Conservation (phyloP, 768 basidiomycete species). For the Podaxis sp. region DNA sequence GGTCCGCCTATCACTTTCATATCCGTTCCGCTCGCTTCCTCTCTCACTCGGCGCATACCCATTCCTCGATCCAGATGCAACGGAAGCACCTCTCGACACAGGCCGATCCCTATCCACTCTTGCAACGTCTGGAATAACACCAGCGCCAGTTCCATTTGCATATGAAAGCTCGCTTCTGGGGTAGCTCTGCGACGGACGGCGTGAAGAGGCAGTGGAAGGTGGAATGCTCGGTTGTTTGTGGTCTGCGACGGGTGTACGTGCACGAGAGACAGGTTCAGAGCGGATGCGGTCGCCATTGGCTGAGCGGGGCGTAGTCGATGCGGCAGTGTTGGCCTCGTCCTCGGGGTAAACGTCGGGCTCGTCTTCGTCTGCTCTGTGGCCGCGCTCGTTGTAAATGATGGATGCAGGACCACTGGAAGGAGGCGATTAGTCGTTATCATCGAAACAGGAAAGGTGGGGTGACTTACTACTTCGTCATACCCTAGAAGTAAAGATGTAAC, state of each 20-base stretch:
- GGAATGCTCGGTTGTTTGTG: not conserved
- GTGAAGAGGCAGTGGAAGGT: conserved; percentile 24
- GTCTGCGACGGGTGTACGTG: conserved; percentile 41
- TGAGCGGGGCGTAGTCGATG: conserved; percentile 13
- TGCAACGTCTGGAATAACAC: conserved; percentile 15
- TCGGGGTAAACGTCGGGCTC: conserved; percentile 63
- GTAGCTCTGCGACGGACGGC: conserved; percentile 21
- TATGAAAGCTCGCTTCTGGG: conserved; percentile 17
- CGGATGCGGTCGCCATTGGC: conserved; percentile 22
- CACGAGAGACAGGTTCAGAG: conserved; percentile 47
- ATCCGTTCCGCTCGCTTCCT: not conserved
- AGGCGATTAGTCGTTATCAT: not conserved
- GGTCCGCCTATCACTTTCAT: conserved; percentile 2
- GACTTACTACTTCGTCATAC: conserved; percentile 67
- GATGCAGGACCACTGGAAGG: conserved; percentile 66
- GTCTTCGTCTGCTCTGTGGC: conserved; percentile 69
- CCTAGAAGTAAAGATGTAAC: conserved; percentile 31
- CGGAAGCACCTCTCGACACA: conserved; percentile 3
- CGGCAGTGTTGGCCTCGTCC: conserved; percentile 41
- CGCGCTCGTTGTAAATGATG: conserved; percentile 79
- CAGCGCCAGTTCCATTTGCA: conserved; percentile 13
- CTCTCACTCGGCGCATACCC: conserved; percentile 4
- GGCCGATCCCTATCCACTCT: not conserved
- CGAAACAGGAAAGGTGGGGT: not conserved
- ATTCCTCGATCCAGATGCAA: conserved; percentile 13